Conservation (phyloP, 2,329 filamentous ascomycete species). For the Neofusicoccum cordaticola region DNA sequence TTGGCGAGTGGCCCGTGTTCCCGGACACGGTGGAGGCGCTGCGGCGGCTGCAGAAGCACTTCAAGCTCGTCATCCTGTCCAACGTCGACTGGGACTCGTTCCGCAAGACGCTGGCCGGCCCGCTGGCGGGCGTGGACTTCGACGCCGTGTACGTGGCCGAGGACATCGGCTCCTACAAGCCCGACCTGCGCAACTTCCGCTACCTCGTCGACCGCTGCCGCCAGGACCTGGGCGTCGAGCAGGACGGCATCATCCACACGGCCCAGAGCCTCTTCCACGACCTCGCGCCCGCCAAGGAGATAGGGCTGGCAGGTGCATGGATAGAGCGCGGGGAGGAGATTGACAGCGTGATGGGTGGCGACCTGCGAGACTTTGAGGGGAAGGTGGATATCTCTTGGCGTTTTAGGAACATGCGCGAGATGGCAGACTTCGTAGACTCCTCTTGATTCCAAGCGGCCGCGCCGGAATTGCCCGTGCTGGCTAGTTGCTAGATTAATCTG, state of each 20-base stretch:
- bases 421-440: neutral
- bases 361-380: neutral
- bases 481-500: neutral
- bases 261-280: constrained; percentile 67
- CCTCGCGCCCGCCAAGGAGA: constrained; percentile 59
- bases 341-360: neutral
- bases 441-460: neutral
- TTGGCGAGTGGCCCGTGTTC: constrained; percentile 57
- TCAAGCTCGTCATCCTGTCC: constrained; percentile 59
- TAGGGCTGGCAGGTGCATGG: neutral
- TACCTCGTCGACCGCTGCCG: constrained; percentile 46
- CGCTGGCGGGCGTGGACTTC: constrained; percentile 56
- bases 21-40: constrained; percentile 57
- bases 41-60: constrained; percentile 47
- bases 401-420: neutral
- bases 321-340: neutral
- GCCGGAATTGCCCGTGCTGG: neutral
- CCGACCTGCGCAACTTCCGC: constrained; percentile 59
- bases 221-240: constrained; percentile 55
- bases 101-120: constrained; percentile 44
- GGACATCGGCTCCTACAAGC: constrained; percentile 71
- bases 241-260: constrained; percentile 61
- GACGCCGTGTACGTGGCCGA: constrained; percentile 68
- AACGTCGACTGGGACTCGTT: constrained; percentile 60
- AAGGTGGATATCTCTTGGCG: neutral